Evolutionary conservation across 495 filamentous ascomycete genomes (phyloP).

Genomic region (Hamigera avellanea): DNA sequence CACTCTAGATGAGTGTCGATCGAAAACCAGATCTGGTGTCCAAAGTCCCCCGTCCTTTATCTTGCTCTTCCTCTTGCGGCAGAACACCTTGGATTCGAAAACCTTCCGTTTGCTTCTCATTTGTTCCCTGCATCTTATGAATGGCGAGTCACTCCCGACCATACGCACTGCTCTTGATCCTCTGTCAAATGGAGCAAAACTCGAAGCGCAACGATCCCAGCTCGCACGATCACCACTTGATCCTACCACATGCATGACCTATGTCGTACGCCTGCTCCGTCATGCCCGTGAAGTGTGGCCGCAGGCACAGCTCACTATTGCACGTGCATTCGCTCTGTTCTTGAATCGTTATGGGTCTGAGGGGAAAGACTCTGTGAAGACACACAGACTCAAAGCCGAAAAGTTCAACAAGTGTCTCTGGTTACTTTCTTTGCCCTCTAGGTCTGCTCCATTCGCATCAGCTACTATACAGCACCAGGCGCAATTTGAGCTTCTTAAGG

Average conservation of each 20-base stretch:
- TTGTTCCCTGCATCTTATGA: slow-evolving; percentile 29
- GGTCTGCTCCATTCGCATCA: slow-evolving; percentile 35
- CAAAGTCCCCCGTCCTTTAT: slow-evolving; percentile 35
- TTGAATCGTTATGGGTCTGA: slow-evolving; percentile 8
- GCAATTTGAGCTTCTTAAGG: slow-evolving; percentile 49
- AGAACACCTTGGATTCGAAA: slow-evolving; percentile 23
- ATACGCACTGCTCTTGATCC: neutral
- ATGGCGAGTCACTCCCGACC: slow-evolving; percentile 14
- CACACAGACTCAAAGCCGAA: slow-evolving; percentile 16
- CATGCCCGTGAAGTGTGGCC: slow-evolving; percentile 49
- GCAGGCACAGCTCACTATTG: slow-evolving; percentile 36
- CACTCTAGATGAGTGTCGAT: slow-evolving; percentile 12
- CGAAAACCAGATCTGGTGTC: slow-evolving; percentile 1
- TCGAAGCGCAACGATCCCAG: slow-evolving; percentile 6
- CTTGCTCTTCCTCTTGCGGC: slow-evolving; percentile 36
- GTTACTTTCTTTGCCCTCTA: slow-evolving; percentile 42
- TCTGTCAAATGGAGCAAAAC: slow-evolving; percentile 3
- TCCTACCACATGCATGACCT: slow-evolving; percentile 16
- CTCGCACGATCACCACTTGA: slow-evolving; percentile 10
- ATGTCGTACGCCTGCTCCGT: slow-evolving; percentile 43
- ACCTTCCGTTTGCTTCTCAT: slow-evolving; percentile 34
- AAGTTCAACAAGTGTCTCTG: slow-evolving; percentile 42
- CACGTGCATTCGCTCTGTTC: slow-evolving; percentile 24
- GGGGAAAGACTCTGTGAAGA: neutral
- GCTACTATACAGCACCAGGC: slow-evolving; percentile 42